A percentile compares a stretch with the other conserved stretches of the same genome.
phyloP scores from a whole-genome alignment of 495 filamentous ascomycete genomes.

The Xylaria flabelliformis region DNA sequence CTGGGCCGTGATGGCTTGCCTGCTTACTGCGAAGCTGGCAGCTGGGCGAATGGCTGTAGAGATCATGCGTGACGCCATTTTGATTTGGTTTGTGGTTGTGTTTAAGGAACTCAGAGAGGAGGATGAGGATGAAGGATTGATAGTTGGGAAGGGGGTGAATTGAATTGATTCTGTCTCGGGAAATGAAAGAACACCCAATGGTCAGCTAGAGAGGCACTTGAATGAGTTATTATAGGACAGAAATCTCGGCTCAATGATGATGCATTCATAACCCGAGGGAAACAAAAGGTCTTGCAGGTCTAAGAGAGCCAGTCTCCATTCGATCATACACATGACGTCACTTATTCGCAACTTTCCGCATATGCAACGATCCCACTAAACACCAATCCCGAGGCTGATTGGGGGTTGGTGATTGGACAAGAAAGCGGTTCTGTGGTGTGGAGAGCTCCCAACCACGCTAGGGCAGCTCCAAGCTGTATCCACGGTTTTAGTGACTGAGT shows the following conservation, averaged over 20 bases:
- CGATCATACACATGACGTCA: conserved; percentile 21
- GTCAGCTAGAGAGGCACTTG: neutral
- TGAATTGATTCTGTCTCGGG: neutral
- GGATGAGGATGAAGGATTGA: too few relatives aligned
- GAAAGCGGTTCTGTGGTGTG: conserved; percentile 4
- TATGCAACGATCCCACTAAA: neutral
- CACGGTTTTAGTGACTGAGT: neutral
- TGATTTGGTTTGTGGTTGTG: conserved; percentile 11
- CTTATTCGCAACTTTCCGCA: conserved; percentile 17
- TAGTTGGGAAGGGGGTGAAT: neutral
- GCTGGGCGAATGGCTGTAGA: conserved; percentile 19
- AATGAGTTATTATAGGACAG: neutral
- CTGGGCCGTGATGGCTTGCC: conserved; percentile 21
- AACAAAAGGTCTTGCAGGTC: neutral
- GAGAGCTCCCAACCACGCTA: conserved; percentile 21
- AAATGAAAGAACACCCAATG: conserved; percentile 8
- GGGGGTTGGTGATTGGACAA: conserved; percentile 19
- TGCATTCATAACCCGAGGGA: neutral
- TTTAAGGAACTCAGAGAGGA: neutral
- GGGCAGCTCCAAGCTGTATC: conserved; percentile 4
- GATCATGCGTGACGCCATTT: conserved; percentile 27
- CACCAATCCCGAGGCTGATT: conserved; percentile 5
- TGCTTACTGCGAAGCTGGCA: conserved; percentile 15
- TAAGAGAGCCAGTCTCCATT: neutral
- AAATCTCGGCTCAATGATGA: neutral